A percentile compares a stretch with the other conserved stretches of the same genome.
These are phyloP conservation scores for Obelidium mucronatum DNA, from an alignment of 192 early-diverging fungal species.

Conservation along the genomic window DNA sequence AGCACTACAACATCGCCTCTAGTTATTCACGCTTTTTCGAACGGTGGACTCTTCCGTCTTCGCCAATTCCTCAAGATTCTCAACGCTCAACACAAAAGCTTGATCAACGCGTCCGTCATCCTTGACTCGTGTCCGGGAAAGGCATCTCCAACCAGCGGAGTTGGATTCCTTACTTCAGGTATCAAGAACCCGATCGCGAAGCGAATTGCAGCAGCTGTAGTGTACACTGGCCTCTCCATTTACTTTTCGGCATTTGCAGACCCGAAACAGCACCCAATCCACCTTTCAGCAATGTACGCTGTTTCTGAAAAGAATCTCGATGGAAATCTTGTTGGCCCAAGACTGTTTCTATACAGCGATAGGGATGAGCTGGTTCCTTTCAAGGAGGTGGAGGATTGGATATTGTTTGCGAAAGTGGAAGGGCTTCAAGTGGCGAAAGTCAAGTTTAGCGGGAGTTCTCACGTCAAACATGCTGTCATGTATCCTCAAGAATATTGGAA, in stretches of 20 bases:
- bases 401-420: neutral
- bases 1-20: too few relatives aligned
- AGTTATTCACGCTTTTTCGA: too few relatives aligned
- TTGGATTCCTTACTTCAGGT: neutral
- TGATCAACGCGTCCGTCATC: too few relatives aligned
- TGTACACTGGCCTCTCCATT: neutral
- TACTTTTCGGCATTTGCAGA: neutral
- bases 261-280: neutral
- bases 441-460: neutral
- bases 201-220: neutral
- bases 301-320: slow-evolving; percentile 1
- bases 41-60: too few relatives aligned
- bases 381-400: neutral
- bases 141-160: neutral
- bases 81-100: too few relatives aligned
- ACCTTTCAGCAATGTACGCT: neutral
- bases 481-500: slow-evolving; percentile 5
- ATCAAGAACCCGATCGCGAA: neutral
- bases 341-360: slow-evolving; percentile 4
- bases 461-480: slow-evolving; percentile 4
- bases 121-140: neutral
- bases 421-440: slow-evolving; percentile 1
- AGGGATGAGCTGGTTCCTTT: neutral
- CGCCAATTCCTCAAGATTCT: too few relatives aligned
- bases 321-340: neutral